Evolutionary conservation across 768 basidiomycete species (phyloP), one percentile per base, ranked within the genome.

Genomic region (Naganishia onofrii): DNA sequence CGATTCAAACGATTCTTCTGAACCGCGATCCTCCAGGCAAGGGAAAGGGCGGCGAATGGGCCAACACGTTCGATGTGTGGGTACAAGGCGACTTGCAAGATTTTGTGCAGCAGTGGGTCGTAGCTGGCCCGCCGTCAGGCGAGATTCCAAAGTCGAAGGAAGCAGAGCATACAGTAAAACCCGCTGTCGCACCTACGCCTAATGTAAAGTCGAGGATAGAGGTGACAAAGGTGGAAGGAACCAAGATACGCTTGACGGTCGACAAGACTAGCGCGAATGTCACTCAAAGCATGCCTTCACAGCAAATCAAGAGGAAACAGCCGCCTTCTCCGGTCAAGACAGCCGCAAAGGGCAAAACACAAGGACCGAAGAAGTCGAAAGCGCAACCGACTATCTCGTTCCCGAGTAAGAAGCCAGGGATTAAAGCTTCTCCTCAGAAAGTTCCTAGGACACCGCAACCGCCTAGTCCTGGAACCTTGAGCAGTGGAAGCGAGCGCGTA

Each of bases 51-150:
- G 84, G 89, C 66, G 91, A 93, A 72, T 94, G 91, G 92, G 89
- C 90, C 71, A 89, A 88, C 9, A 88, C 94, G 3, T 94, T 96
- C 74, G 93, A 96, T 80, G 85, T 86, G 46, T 95, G 92, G 90
- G 80, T 93, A 67, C 87, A 92, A 74, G 92, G 93, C 1, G 92
- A 95, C 76, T 88, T 90, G 2, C 93, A 96, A 79, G 77, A 77
- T 19, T 93, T 94, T 80, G 89, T 91, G 6, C 81, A 82, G 46
- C 78, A 87, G 26, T 76, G 74, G 67, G 70, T 78, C 4, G 54
- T 55, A 0, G 38, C 52, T 23, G 70, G 70, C 3, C 68, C 68
- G 13, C 38, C 68, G 12, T 57, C 68, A 26, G 57, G 44, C 21
- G 46, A 48, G 28, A 57, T 69, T 19, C 46, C 44, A 32, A 32